A percentile compares a stretch with the other conserved stretches of the same genome.
These are phyloP conservation scores for Halophytophthora batemanensis DNA, from an alignment of 352 stramenopile species.

Conservation along the genomic window DNA sequence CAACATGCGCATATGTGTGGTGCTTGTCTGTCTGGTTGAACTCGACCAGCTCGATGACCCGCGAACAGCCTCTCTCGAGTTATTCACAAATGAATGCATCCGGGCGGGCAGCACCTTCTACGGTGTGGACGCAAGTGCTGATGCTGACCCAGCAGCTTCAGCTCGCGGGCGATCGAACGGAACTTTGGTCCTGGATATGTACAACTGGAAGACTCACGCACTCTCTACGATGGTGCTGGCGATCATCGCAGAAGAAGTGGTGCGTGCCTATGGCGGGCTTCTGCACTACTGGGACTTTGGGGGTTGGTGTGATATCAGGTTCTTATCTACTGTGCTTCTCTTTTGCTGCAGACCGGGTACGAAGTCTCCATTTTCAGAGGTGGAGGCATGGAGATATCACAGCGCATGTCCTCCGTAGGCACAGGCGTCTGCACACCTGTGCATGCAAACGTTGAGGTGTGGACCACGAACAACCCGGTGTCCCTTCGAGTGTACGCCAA, in stretches of 20 bases:
- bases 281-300: no score
- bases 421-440: conserved; percentile 42
- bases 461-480: conserved; percentile 31
- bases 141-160: conserved; percentile 9
- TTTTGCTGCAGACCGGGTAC: conserved; percentile 23
- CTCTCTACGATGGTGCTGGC: conserved; percentile 34
- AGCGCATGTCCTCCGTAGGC: conserved; percentile 33
- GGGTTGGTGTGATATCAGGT: background rate
- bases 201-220: conserved; percentile 43
- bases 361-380: conserved; percentile 23
- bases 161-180: no score
- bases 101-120: no score
- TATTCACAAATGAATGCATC: no score
- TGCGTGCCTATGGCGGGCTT: conserved; percentile 6
- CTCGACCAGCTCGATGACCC: no score
- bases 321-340: background rate
- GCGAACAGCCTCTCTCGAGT: no score
- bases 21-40: background rate
- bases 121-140: conserved; percentile 17
- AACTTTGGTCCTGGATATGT: conserved; percentile 28
- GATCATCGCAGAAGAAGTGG: conserved; percentile 47
- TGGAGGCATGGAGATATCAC: conserved; percentile 7
- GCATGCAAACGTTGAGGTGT: conserved; percentile 60
- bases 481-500: conserved; percentile 42
- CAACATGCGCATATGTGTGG: background rate